Conservation (phyloP, 495 filamentous ascomycete genomes). For the Neurospora sp. region DNA sequence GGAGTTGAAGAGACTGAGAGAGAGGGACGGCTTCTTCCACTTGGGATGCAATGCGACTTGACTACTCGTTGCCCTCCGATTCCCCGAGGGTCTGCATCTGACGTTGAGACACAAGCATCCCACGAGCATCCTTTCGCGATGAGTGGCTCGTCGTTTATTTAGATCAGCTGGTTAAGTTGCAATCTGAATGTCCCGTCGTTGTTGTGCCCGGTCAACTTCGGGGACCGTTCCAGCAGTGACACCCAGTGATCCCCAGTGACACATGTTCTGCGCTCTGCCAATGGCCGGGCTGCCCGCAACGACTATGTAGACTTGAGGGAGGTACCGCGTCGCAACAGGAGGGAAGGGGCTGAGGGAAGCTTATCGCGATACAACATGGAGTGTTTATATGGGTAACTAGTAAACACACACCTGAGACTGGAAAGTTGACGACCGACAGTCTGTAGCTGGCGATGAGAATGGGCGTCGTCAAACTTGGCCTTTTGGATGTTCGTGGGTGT, state of each 20-base stretch:
- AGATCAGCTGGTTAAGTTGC: background rate
- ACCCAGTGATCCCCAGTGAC: background rate
- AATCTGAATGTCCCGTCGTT: background rate
- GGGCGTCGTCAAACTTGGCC: background rate
- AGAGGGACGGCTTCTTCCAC: background rate
- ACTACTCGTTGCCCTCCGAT: background rate
- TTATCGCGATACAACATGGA: background rate
- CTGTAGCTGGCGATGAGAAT: background rate
- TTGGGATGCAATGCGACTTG: background rate
- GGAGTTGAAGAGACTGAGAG: background rate
- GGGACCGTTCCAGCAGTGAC: background rate
- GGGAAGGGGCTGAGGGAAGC: background rate
- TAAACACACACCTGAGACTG: background rate
- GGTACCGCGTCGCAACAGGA: background rate
- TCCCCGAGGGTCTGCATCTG: background rate
- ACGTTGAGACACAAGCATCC: background rate
- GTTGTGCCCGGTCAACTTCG: background rate
- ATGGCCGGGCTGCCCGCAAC: background rate
- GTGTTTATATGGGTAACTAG: background rate
- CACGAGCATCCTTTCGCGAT: background rate
- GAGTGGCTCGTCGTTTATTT: background rate
- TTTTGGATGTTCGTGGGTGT: background rate
- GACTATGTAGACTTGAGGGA: background rate
- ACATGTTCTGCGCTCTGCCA: background rate
- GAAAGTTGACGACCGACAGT: background rate